Percentiles rank a stretch among this genome's conserved stretches.
Conservation (phyloP, 306 rosid species). For the Hylodesmum podocarpum region DNA sequence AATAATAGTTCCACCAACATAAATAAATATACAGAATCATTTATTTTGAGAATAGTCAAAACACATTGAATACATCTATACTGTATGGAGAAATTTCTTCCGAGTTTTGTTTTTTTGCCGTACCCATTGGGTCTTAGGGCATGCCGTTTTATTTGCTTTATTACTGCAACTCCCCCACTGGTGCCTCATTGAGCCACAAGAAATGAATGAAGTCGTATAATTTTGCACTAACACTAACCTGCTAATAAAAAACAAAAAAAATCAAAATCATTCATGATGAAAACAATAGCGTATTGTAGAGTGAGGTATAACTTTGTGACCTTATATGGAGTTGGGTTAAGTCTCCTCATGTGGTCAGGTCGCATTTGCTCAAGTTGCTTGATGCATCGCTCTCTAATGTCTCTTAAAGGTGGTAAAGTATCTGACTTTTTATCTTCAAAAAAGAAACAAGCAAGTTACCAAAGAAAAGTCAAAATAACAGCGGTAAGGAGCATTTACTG, state of each 20-base stretch:
- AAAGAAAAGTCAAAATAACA: neutral
- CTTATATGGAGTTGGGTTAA: conserved; percentile 98
- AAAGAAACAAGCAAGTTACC: conserved; percentile 28
- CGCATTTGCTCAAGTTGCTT: conserved; percentile 87
- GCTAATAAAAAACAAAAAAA: neutral
- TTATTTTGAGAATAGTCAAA: conserved; percentile 14
- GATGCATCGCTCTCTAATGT: conserved; percentile 79
- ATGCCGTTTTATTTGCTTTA: conserved; percentile 25
- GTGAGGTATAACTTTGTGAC: conserved; percentile 35
- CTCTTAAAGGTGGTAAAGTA: conserved; percentile 64
- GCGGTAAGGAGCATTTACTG: conserved; percentile 16
- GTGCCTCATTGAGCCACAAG: conserved; percentile 98
- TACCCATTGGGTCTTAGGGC: neutral
- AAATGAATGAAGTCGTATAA: conserved; percentile 89
- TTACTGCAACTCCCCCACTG: conserved; percentile 90
- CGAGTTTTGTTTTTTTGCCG: neutral
- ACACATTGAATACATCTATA: conserved; percentile 25
- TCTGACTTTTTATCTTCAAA: conserved; percentile 58
- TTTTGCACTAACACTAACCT: conserved; percentile 94
- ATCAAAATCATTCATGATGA: conserved; percentile 11
- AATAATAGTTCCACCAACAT: conserved; percentile 27
- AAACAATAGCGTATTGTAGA: neutral
- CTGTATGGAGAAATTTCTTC: conserved; percentile 8
- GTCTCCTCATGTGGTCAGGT: conserved; percentile 95
- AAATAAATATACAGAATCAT: conserved; percentile 24